phyloP scores from a whole-genome alignment of 805 yeast genomes.

The Candida pseudofarinosa region DNA sequence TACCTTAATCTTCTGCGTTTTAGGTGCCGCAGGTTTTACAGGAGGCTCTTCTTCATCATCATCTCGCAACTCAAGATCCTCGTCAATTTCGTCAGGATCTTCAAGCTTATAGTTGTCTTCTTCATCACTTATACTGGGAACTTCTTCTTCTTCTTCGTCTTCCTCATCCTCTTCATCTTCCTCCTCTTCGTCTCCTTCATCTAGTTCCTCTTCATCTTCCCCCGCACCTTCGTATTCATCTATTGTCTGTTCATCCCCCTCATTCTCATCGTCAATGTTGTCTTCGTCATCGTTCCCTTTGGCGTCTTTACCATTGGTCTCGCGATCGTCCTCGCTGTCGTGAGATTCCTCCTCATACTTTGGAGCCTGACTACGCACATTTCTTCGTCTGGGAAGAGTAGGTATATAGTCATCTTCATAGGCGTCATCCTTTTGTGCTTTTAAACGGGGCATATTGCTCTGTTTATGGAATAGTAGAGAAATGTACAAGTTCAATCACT shows the following conservation, averaged over 20 bases:
- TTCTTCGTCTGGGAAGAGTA: conserved; percentile 11
- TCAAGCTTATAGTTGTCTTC: conserved; percentile 29
- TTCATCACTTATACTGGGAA: conserved; percentile 22
- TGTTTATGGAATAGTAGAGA: neutral
- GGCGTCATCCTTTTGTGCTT: conserved; percentile 9
- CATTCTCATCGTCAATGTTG: conserved; percentile 8
- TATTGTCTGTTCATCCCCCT: conserved; percentile 6
- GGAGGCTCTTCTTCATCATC: conserved; percentile 18
- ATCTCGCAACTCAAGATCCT: conserved; percentile 29
- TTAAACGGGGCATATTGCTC: neutral
- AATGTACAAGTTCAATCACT: neutral
- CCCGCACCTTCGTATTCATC: conserved; percentile 9
- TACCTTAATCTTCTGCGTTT: conserved; percentile 2
- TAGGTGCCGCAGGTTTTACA: conserved; percentile 2
- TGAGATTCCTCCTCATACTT: conserved; percentile 6
- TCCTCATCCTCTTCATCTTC: conserved; percentile 19
- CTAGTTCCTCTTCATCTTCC: conserved; percentile 14
- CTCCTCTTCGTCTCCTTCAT: conserved; percentile 15
- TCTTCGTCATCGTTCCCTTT: conserved; percentile 5
- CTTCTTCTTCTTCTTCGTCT: conserved; percentile 22
- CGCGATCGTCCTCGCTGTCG: conserved; percentile 4
- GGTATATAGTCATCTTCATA: conserved; percentile 51
- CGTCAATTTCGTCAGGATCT: conserved; percentile 36
- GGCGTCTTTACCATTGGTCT: conserved; percentile 2
- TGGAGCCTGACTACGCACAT: neutral